These are phyloP conservation scores for Guadua angustifolia DNA, from an alignment of 176 grass and related monocot species.

Conservation along the genomic window DNA sequence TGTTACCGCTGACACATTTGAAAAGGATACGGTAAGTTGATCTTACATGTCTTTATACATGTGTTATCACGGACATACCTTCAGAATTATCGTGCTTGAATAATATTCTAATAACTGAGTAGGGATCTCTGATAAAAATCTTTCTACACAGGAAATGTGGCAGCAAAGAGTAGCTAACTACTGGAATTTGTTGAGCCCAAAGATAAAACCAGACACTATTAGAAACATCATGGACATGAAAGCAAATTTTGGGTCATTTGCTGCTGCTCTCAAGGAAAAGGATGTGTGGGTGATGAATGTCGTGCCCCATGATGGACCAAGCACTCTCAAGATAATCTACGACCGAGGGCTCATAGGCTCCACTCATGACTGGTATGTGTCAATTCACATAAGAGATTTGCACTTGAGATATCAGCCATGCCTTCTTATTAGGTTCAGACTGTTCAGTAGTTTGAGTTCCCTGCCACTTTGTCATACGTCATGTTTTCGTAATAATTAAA, in stretches of 20 bases:
- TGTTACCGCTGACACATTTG: conserved; percentile 77
- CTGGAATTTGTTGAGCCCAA: conserved; percentile 75
- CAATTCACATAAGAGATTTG: conserved; percentile 9
- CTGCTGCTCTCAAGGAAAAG: conserved; percentile 89
- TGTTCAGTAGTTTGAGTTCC: background rate
- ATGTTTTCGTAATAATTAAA: background rate
- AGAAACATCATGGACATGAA: conserved; percentile 99
- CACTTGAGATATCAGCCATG: conserved; percentile 16
- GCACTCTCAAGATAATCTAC: conserved; percentile 93
- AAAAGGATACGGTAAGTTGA: conserved; percentile 81
- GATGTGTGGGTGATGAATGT: conserved; percentile 97
- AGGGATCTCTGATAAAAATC: conserved; percentile 42
- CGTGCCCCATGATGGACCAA: conserved; percentile 81
- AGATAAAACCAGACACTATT: conserved; percentile 75
- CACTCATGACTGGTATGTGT: conserved; percentile 82
- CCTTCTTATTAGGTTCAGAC: background rate
- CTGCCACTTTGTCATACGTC: background rate
- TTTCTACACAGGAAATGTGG: conserved; percentile 79
- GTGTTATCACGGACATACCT: background rate
- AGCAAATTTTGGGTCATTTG: conserved; percentile 93
- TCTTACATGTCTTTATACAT: conserved; percentile 30
- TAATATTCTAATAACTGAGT: conserved; percentile 24
- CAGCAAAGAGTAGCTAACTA: conserved; percentile 85
- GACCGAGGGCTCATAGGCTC: conserved; percentile 92
- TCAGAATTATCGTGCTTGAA: conserved; percentile 28